phyloP scores from a whole-genome alignment of 2,329 filamentous ascomycete genomes.

The Sclerotinia borealis region DNA sequence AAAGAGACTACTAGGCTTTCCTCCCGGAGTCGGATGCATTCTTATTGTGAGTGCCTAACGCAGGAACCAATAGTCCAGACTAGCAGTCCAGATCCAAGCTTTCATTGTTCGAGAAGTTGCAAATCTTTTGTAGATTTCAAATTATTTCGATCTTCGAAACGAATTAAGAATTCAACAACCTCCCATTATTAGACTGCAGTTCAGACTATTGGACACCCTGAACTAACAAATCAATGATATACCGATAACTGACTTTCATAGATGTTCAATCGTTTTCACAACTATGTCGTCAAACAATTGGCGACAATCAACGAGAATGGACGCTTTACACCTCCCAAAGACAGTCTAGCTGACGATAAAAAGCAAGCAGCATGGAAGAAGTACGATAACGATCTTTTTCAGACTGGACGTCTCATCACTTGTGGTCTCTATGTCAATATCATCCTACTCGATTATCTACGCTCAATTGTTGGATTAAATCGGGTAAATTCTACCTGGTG shows the following conservation, averaged over 20 bases:
- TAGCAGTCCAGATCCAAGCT: no score
- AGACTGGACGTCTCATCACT: slow-evolving; percentile 68
- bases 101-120: no score
- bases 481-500: slow-evolving; percentile 48
- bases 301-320: slow-evolving; percentile 75
- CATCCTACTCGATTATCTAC: slow-evolving; percentile 68
- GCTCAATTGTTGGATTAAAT: slow-evolving; percentile 47
- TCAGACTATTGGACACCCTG: no score
- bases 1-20: slow-evolving; percentile 60
- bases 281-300: slow-evolving; percentile 72
- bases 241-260: slow-evolving; percentile 32
- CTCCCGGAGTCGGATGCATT: slow-evolving; percentile 62
- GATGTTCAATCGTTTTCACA: slow-evolving; percentile 78
- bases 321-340: slow-evolving; percentile 61
- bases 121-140: no score
- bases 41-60: slow-evolving; percentile 47
- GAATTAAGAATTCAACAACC: no score
- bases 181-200: no score
- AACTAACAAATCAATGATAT: neutral
- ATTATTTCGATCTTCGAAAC: no score
- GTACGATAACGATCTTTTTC: slow-evolving; percentile 70
- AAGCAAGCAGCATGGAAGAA: slow-evolving; percentile 52
- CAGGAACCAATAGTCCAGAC: no score
- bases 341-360: slow-evolving; percentile 44
- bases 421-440: slow-evolving; percentile 74